These are phyloP conservation scores for Ambrosia artemisiifolia DNA, from an alignment of 129 eudicot genomes.

Conservation along the genomic window DNA sequence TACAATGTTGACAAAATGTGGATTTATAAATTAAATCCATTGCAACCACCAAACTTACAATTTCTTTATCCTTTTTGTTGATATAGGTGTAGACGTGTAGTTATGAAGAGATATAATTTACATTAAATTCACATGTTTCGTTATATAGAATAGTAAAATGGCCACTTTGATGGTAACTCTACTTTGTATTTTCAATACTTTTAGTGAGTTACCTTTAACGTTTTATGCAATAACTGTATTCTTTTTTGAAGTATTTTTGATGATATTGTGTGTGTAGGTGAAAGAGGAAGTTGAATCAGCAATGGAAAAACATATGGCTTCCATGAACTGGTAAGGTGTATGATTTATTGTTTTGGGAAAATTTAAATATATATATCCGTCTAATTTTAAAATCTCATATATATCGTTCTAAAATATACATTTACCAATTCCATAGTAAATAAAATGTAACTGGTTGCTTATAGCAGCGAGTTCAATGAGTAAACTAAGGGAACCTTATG, in stretches of 20 bases:
- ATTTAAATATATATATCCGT: background rate
- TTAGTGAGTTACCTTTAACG: background rate
- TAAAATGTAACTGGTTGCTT: background rate
- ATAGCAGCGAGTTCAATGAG: background rate
- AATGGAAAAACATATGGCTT: constrained; percentile 50
- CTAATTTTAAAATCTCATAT: background rate
- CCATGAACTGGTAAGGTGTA: constrained; percentile 61
- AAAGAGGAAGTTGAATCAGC: constrained; percentile 91
- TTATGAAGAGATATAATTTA: background rate
- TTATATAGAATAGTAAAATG: constrained; percentile 4
- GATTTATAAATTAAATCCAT: background rate
- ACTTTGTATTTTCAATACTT: background rate
- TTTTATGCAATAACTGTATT: background rate
- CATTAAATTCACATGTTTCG: background rate
- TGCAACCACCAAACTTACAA: background rate
- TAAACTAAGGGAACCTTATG: background rate
- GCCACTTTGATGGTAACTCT: background rate
- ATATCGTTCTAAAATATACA: background rate
- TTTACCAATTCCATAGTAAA: background rate
- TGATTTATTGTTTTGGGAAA: background rate
- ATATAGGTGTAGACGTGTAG: background rate
- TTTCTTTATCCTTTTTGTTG: background rate
- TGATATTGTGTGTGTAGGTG: constrained; percentile 50
- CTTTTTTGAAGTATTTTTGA: constrained; percentile 3
- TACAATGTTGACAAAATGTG: background rate